phyloP scores from a whole-genome alignment of 148 eudicot species.

The Persicaria tinctoria region DNA sequence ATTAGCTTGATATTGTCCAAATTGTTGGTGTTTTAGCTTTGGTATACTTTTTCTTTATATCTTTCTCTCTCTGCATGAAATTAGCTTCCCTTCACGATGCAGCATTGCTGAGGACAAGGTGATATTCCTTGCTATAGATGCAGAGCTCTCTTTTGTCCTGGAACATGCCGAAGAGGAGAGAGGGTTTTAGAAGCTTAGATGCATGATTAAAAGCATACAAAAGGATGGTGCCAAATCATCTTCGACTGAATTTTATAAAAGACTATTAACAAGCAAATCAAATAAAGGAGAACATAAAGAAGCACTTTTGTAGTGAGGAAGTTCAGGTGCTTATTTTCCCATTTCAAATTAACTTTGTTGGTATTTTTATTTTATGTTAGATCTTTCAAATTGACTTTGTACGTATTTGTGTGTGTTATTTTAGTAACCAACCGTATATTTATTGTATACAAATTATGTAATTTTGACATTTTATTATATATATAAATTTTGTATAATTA shows the following conservation, averaged over 20 bases:
- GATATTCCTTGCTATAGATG: constrained; percentile 90
- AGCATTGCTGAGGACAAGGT: constrained; percentile 96
- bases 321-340: constrained; percentile 45
- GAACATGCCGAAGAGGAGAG: constrained; percentile 96
- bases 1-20: not conserved
- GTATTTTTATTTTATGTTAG: not conserved
- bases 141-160: constrained; percentile 70
- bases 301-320: constrained; percentile 83
- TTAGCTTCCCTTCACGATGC: constrained; percentile 21
- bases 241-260: constrained; percentile 62
- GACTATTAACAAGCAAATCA: constrained; percentile 72
- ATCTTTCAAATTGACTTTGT: not conserved
- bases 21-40: not conserved
- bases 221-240: constrained; percentile 65
- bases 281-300: constrained; percentile 72
- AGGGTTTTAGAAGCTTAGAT: constrained; percentile 76
- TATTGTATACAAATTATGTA: too few species aligned
- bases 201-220: constrained; percentile 74
- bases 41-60: not conserved
- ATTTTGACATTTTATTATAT: too few species aligned
- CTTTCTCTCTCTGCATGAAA: not conserved
- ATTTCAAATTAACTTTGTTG: not conserved
- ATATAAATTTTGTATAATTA: too few species aligned
- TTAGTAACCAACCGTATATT: too few species aligned
- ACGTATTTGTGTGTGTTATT: too few species aligned